Conservation (phyloP, 2,329 filamentous ascomycete genomes). For the Botrytis pseudocinerea region DNA sequence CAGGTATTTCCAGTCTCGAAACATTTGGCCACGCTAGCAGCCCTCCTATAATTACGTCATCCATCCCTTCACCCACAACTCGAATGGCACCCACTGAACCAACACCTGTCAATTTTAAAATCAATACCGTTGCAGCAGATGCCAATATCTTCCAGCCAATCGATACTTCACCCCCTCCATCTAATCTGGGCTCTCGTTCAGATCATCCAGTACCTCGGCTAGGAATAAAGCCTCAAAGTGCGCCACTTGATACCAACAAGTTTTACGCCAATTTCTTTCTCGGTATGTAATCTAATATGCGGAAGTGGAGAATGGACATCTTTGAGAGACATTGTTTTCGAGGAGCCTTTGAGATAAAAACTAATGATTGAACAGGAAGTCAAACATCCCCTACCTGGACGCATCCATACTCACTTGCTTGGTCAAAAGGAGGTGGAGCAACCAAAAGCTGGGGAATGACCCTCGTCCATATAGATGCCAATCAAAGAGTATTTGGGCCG, state of each 20-base stretch:
- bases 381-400: constrained; percentile 72
- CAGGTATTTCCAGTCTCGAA: constrained; percentile 8
- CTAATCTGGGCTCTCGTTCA: constrained; percentile 48
- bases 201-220: constrained; percentile 61
- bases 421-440: constrained; percentile 63
- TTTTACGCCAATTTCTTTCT: constrained; percentile 83
- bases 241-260: constrained; percentile 71
- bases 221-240: constrained; percentile 46
- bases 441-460: constrained; percentile 74
- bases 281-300: constrained; percentile 36
- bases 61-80: constrained; percentile 22
- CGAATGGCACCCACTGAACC: constrained; percentile 11
- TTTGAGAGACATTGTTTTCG: not conserved
- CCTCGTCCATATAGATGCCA: constrained; percentile 70
- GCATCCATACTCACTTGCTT: constrained; percentile 71
- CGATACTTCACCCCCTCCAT: constrained; percentile 52
- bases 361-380: constrained; percentile 43
- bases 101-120: constrained; percentile 15
- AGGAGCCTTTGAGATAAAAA: not conserved
- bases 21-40: constrained; percentile 4
- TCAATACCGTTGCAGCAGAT: constrained; percentile 25
- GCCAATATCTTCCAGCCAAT: constrained; percentile 60
- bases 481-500: constrained; percentile 67
- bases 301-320: not conserved
- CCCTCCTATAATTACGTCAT: not conserved